These are phyloP conservation scores for Apophysomyces elegans DNA, from an alignment of 371 early-diverging fungal species.

Conservation along the genomic window DNA sequence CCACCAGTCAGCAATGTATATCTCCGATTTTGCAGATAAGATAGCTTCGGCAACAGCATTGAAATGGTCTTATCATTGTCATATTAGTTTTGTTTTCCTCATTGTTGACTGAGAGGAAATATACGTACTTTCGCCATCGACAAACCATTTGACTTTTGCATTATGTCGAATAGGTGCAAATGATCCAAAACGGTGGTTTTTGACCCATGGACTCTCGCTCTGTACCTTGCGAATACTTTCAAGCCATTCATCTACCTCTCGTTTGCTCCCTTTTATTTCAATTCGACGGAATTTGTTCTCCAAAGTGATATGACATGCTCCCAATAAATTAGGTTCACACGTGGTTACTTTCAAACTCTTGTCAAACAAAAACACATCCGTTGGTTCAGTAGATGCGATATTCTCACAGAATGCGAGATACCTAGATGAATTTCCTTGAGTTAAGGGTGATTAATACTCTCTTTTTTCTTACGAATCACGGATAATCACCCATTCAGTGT, in stretches of 20 bases:
- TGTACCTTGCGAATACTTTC: slow-evolving; percentile 62
- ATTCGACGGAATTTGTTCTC: slow-evolving; percentile 65
- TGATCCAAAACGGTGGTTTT: slow-evolving; percentile 71
- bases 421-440: slow-evolving; percentile 15
- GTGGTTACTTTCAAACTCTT: slow-evolving; percentile 56
- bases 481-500: slow-evolving; percentile 73
- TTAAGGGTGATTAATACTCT: background rate
- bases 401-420: slow-evolving; percentile 64
- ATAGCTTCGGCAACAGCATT: slow-evolving; percentile 82
- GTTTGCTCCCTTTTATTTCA: slow-evolving; percentile 69
- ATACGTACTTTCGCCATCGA: slow-evolving; percentile 73
- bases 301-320: slow-evolving; percentile 43
- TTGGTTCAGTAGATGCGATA: slow-evolving; percentile 57
- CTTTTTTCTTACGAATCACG: slow-evolving; percentile 68
- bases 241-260: slow-evolving; percentile 70
- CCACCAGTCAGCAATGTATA: slow-evolving; percentile 96
- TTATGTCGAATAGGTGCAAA: slow-evolving; percentile 81
- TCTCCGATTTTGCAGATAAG: slow-evolving; percentile 73
- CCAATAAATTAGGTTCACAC: slow-evolving; percentile 25
- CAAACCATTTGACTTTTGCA: slow-evolving; percentile 77
- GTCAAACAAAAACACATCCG: slow-evolving; percentile 77
- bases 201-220: slow-evolving; percentile 72
- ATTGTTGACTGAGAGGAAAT: slow-evolving; percentile 4
- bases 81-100: background rate
- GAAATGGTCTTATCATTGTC: slow-evolving; percentile 70